Evolutionary conservation across 2,329 filamentous ascomycete species (phyloP).

Genomic region (Phoma herbarum): DNA sequence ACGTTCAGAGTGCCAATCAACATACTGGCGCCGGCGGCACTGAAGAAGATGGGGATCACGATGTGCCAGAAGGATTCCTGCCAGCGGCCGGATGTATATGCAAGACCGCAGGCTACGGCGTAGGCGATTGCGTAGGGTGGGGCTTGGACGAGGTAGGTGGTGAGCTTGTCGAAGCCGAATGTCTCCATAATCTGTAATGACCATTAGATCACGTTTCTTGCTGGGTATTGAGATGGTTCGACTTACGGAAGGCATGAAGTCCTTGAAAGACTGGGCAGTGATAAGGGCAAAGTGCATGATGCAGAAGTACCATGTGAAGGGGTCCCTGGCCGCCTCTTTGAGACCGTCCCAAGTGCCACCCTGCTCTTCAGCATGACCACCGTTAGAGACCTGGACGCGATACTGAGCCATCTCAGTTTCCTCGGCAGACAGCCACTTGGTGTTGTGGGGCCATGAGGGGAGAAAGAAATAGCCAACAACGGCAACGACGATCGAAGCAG

Average conservation of each 20-base stretch:
- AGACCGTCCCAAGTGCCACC: conserved; percentile 53
- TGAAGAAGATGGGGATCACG: conserved; percentile 33
- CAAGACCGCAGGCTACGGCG: conserved; percentile 31
- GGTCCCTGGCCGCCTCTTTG: conserved; percentile 50
- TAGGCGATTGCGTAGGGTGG: conserved; percentile 52
- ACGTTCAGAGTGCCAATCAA: conserved; percentile 43
- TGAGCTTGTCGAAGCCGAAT: conserved; percentile 27
- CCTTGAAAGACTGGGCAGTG: conserved; percentile 45
- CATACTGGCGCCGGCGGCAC: conserved; percentile 34
- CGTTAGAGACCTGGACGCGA: conserved; percentile 40
- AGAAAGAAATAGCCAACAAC: conserved; percentile 49
- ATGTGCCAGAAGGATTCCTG: conserved; percentile 45
- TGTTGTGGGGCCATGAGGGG: conserved; percentile 36
- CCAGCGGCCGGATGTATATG: conserved; percentile 41
- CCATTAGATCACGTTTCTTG: neutral
- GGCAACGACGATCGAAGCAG: conserved; percentile 57
- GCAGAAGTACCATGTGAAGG: conserved; percentile 54
- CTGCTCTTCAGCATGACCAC: conserved; percentile 51
- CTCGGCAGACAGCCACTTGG: conserved; percentile 19
- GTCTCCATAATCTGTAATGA: conserved; percentile 31
- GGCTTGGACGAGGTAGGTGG: conserved; percentile 55
- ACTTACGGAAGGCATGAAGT: conserved; percentile 45
- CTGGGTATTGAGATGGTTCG: neutral
- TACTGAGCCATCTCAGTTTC: conserved; percentile 41
- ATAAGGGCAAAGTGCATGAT: conserved; percentile 53